Evolutionary conservation across 2,329 filamentous ascomycete genomes (phyloP).

Genomic region (Geosmithia flava): DNA sequence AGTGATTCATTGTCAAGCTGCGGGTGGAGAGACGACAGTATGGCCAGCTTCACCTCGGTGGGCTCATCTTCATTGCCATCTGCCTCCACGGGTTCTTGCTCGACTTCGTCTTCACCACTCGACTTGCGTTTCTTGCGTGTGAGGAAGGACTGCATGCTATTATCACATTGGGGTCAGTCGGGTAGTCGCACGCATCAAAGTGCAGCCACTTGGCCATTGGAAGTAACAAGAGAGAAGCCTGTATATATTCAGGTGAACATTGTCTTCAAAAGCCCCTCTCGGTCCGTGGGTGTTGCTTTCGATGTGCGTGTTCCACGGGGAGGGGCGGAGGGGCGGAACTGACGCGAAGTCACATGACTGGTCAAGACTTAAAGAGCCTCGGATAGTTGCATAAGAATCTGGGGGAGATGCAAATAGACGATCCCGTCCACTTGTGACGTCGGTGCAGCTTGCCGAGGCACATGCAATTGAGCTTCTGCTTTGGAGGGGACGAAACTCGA

Average conservation of each 20-base stretch:
- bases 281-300: not conserved
- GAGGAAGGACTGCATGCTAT: conserved; percentile 45
- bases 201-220: too few species aligned
- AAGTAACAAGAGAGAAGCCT: too few species aligned
- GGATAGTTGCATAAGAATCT: not conserved
- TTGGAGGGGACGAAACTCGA: not conserved
- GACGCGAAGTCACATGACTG: conserved; percentile 6
- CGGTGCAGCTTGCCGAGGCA: conserved; percentile 17
- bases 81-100: conserved; percentile 1
- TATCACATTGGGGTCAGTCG: not conserved
- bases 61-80: conserved; percentile 51
- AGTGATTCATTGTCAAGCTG: conserved; percentile 50
- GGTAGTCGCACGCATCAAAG: not conserved
- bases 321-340: conserved; percentile 1
- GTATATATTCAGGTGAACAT: too few species aligned
- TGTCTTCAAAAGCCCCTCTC: not conserved
- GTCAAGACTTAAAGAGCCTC: not conserved
- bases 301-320: too few species aligned
- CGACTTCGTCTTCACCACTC: conserved; percentile 10
- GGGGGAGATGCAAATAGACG: not conserved
- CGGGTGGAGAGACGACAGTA: conserved; percentile 68
- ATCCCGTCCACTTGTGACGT: conserved; percentile 3
- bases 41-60: conserved; percentile 80
- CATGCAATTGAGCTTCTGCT: conserved; percentile 9
- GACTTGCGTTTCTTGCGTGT: conserved; percentile 38